phyloP scores from a whole-genome alignment of 495 filamentous ascomycete species.

The Durotheca rogersii region DNA sequence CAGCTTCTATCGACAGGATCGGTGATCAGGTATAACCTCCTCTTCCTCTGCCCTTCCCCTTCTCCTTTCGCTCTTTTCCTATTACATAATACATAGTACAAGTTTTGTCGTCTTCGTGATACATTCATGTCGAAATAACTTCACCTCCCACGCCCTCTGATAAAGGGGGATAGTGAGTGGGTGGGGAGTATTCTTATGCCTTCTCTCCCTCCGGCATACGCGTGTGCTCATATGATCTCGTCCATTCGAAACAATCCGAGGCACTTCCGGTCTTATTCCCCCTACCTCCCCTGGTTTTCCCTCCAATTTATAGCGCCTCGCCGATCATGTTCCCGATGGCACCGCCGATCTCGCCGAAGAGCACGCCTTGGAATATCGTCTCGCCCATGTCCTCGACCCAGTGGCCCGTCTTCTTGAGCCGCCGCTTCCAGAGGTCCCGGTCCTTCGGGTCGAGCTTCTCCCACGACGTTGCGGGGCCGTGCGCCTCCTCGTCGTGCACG shows the following conservation, averaged over 20 bases:
- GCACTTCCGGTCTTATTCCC: too few species aligned
- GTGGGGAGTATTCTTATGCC: too few species aligned
- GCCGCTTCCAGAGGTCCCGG: conserved; percentile 65
- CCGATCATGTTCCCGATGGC: conserved; percentile 54
- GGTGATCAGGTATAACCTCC: too few species aligned
- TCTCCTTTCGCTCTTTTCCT: too few species aligned
- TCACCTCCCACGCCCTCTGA: too few species aligned
- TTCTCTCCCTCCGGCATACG: too few species aligned
- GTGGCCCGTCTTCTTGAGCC: conserved; percentile 66
- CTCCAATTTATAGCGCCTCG: conserved; percentile 34
- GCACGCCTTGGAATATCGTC: conserved; percentile 67
- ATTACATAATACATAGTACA: conserved; percentile 25
- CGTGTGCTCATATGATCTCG: too few species aligned
- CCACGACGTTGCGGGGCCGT: conserved; percentile 59
- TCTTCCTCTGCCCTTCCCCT: too few species aligned
- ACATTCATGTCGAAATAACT: neutral
- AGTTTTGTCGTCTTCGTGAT: conserved; percentile 22
- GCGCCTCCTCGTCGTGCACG: conserved; percentile 48
- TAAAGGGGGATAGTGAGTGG: too few species aligned
- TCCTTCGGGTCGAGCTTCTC: conserved; percentile 61
- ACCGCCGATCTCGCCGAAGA: conserved; percentile 70
- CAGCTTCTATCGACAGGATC: too few species aligned
- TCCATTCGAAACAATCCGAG: too few species aligned
- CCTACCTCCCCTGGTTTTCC: too few species aligned
- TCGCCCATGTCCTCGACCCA: conserved; percentile 74